Percentiles rank a stretch among this genome's conserved stretches.
Evolutionary conservation across 768 basidiomycete genomes (phyloP).

Genomic region (Galerina sulciceps): DNA sequence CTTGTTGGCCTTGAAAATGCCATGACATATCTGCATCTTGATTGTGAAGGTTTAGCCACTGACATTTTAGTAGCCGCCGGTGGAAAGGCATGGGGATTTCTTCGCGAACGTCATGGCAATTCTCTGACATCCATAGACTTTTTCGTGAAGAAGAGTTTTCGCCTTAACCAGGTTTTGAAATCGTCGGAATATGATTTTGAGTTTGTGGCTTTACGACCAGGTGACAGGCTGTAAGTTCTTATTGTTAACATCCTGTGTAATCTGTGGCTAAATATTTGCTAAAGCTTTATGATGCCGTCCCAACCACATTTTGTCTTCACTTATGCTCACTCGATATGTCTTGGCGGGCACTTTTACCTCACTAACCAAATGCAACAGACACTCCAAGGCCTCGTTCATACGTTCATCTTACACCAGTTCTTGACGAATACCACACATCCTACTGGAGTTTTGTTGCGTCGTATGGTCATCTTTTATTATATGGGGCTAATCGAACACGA

Average conservation of each 20-base stretch:
- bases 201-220: slow-evolving; percentile 4
- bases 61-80: neutral
- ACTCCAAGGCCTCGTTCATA: slow-evolving; percentile 9
- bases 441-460: slow-evolving; percentile 3
- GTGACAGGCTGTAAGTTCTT: slow-evolving; percentile 8
- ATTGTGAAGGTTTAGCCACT: slow-evolving; percentile 4
- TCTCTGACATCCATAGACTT: neutral
- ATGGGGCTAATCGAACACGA: slow-evolving; percentile 6
- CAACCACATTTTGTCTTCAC: slow-evolving; percentile 14
- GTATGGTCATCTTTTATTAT: slow-evolving; percentile 15
- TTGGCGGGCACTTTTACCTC: slow-evolving; percentile 15
- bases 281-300: slow-evolving; percentile 13
- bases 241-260: neutral
- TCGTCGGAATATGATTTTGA: slow-evolving; percentile 13
- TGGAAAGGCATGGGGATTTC: slow-evolving; percentile 5
- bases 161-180: neutral
- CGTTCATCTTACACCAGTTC: slow-evolving; percentile 8
- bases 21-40: slow-evolving; percentile 10
- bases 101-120: neutral
- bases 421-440: slow-evolving; percentile 20
- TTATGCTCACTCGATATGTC: slow-evolving; percentile 6
- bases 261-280: neutral
- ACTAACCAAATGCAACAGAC: slow-evolving; percentile 9
- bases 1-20: slow-evolving; percentile 1
- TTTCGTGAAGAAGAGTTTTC: slow-evolving; percentile 6